Evolutionary conservation across 352 stramenopile species (phyloP).

Genomic region (Phytopythium mirpurense): DNA sequence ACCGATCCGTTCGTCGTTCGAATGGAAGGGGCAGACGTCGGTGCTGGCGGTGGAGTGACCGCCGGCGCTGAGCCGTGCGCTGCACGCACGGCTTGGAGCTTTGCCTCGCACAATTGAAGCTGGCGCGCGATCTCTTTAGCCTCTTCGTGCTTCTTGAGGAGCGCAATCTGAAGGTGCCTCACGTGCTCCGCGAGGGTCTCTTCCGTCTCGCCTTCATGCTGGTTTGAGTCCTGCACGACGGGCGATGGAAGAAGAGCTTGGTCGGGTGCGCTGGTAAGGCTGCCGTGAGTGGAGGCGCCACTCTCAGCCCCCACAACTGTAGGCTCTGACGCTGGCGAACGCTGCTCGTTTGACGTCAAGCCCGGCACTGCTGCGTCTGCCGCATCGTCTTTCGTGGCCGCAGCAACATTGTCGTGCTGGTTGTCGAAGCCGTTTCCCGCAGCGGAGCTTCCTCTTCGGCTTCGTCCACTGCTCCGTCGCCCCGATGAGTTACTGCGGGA

Average conservation of each 20-base stretch:
- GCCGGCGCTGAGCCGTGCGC: neutral
- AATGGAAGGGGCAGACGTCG: neutral
- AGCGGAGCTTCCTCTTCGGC: neutral
- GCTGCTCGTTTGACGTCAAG: neutral
- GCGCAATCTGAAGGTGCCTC: conserved; percentile 53
- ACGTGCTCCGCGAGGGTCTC: conserved; percentile 58
- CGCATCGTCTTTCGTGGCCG: no score
- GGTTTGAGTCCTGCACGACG: conserved; percentile 39
- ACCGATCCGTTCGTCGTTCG: neutral
- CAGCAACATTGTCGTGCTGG: neutral
- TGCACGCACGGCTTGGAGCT: conserved; percentile 39
- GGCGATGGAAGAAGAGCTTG: neutral
- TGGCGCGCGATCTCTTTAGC: conserved; percentile 57
- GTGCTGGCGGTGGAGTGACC: neutral
- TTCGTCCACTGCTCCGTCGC: neutral
- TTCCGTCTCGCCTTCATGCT: conserved; percentile 57
- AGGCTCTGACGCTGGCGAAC: neutral
- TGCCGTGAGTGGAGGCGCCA: neutral
- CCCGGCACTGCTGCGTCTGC: neutral
- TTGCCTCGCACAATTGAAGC: conserved; percentile 45
- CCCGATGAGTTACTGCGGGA: neutral
- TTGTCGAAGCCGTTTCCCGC: neutral
- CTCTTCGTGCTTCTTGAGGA: conserved; percentile 78
- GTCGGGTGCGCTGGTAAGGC: neutral
- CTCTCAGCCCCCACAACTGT: neutral